Evolutionary conservation across 768 basidiomycete species (phyloP).

Genomic region (Neoboletus brunneissimus): DNA sequence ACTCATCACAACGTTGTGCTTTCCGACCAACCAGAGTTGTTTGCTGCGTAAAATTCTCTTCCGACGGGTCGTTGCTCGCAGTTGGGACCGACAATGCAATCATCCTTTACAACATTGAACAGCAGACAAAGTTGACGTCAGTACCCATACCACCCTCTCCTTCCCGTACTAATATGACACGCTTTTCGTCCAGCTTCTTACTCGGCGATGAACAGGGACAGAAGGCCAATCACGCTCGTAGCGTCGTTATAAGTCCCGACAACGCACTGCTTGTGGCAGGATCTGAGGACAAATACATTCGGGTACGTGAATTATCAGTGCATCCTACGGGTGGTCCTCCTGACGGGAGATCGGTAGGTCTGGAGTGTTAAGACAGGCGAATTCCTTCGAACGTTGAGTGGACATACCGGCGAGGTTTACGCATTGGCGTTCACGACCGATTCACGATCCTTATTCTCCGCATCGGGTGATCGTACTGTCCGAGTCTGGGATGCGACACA

Average conservation of each 20-base stretch:
- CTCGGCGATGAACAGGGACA: constrained; percentile 25
- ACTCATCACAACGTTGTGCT: constrained; percentile 4
- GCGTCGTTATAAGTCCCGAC: constrained; percentile 33
- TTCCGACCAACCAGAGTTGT: constrained; percentile 22
- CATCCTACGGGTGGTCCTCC: background rate
- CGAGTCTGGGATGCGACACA: constrained; percentile 35
- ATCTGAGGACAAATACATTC: constrained; percentile 34
- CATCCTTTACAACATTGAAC: constrained; percentile 27
- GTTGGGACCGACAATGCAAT: constrained; percentile 33
- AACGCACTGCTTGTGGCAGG: constrained; percentile 32
- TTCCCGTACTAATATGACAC: background rate
- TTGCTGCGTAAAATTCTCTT: constrained; percentile 33
- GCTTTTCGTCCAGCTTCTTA: constrained; percentile 20
- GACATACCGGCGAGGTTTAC: constrained; percentile 37
- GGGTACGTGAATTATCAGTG: constrained; percentile 20
- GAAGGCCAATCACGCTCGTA: constrained; percentile 31
- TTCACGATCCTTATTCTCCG: constrained; percentile 35
- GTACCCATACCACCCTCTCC: background rate
- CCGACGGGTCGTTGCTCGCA: constrained; percentile 31
- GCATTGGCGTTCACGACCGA: constrained; percentile 34
- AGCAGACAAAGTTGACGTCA: constrained; percentile 29
- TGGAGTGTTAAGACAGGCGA: constrained; percentile 26
- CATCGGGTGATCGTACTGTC: constrained; percentile 36
- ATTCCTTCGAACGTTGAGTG: constrained; percentile 30
- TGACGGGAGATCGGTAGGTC: constrained; percentile 18